Conservation (phyloP, 306 rosid species). For the Lagenaria siceraria region DNA sequence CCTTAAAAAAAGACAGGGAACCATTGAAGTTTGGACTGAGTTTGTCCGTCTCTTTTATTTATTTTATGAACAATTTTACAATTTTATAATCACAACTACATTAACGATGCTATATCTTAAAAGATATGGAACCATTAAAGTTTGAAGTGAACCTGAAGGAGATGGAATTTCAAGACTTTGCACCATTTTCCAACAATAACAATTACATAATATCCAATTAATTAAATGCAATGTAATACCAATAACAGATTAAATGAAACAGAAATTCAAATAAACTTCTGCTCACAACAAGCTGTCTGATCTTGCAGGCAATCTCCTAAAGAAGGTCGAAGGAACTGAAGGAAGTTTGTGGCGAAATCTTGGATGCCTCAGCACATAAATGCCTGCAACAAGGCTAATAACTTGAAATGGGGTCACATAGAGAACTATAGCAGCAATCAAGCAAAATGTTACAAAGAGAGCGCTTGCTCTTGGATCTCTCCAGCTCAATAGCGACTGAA, state of each 20-base stretch:
- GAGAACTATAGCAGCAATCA: slow-evolving; percentile 54
- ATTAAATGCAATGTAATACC: neutral
- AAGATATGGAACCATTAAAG: neutral
- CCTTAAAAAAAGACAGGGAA: too few relatives aligned
- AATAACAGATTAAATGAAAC: neutral
- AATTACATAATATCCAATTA: neutral
- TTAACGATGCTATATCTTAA: too few relatives aligned
- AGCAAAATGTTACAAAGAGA: slow-evolving; percentile 49
- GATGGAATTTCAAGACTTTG: neutral
- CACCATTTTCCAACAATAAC: neutral
- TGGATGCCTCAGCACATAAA: slow-evolving; percentile 66
- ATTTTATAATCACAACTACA: too few relatives aligned
- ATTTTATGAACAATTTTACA: too few relatives aligned
- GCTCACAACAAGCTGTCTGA: slow-evolving; percentile 67
- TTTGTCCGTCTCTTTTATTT: too few relatives aligned
- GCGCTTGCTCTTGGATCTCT: slow-evolving; percentile 88
- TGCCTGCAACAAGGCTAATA: slow-evolving; percentile 40
- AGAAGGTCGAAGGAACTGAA: slow-evolving; percentile 66
- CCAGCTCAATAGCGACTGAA: slow-evolving; percentile 74
- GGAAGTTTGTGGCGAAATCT: slow-evolving; percentile 68
- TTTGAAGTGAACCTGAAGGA: neutral
- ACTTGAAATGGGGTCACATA: slow-evolving; percentile 85
- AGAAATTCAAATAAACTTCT: neutral
- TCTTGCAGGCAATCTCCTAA: slow-evolving; percentile 79
- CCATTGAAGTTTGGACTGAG: too few relatives aligned